These are phyloP conservation scores for Anisodus tanguticus DNA, from an alignment of 257 asterid species.

Conservation along the genomic window DNA sequence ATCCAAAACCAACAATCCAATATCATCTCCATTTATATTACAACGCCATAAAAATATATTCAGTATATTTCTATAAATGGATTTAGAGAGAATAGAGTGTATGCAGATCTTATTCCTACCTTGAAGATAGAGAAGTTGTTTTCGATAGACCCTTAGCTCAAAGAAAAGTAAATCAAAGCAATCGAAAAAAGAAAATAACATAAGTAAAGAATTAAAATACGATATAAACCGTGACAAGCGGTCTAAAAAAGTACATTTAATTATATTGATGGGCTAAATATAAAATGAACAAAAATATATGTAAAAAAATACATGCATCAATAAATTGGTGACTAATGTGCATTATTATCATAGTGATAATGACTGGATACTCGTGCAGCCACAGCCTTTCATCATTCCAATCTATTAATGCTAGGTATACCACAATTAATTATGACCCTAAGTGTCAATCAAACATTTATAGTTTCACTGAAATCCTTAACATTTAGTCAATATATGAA, in stretches of 20 bases:
- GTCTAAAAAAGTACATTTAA: no score
- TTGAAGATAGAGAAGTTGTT: no score
- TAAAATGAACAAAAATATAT: no score
- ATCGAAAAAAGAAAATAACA: no score
- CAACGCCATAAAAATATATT: no score
- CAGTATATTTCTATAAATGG: no score
- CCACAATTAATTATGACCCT: neutral
- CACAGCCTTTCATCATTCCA: constrained; percentile 1
- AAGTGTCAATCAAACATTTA: neutral
- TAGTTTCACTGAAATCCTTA: neutral
- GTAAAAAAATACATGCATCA: neutral
- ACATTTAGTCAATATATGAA: neutral
- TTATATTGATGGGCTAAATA: neutral
- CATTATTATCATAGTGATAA: neutral
- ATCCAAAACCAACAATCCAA: neutral
- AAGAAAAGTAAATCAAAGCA: no score
- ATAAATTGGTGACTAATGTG: neutral
- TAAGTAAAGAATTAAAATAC: no score
- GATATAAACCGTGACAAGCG: no score
- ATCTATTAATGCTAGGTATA: neutral
- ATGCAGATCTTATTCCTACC: no score
- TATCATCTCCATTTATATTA: neutral
- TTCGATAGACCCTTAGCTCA: no score
- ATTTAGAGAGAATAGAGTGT: no score
- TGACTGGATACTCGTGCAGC: constrained; percentile 26